Conservation (phyloP, 2,329 filamentous ascomycete genomes). For the Neurospora crassa region DNA sequence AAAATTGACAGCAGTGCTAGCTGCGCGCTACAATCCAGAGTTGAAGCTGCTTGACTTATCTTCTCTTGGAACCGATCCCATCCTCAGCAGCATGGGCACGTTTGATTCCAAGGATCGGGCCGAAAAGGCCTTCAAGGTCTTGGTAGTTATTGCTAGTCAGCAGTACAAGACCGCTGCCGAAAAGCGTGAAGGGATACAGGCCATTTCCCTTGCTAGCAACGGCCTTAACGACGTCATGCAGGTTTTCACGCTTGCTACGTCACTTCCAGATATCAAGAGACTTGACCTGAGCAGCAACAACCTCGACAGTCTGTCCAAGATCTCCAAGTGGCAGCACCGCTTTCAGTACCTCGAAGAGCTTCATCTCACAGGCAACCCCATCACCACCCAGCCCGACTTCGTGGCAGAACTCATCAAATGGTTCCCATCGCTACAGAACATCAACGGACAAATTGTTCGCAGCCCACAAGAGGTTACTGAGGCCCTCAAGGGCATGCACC, state of each 20-base stretch:
- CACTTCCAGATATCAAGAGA: constrained; percentile 78
- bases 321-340: constrained; percentile 70
- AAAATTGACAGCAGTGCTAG: constrained; percentile 62
- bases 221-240: constrained; percentile 61
- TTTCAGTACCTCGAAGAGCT: constrained; percentile 75
- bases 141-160: constrained; percentile 78
- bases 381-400: constrained; percentile 53
- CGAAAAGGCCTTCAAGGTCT: constrained; percentile 81
- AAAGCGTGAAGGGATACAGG: constrained; percentile 69
- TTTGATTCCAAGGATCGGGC: constrained; percentile 62
- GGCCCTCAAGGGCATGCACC: constrained; percentile 34
- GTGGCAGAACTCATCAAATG: constrained; percentile 63
- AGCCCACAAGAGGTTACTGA: constrained; percentile 59
- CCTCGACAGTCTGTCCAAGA: constrained; percentile 54
- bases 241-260: constrained; percentile 66
- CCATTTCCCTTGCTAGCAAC: constrained; percentile 75
- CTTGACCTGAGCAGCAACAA: constrained; percentile 83
- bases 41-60: constrained; percentile 77
- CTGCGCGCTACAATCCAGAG: constrained; percentile 60
- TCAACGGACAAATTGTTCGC: constrained; percentile 68
- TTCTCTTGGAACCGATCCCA: constrained; percentile 61
- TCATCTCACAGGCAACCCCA: constrained; percentile 67
- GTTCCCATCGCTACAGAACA: constrained; percentile 70
- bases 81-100: constrained; percentile 64
- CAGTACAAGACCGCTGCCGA: constrained; percentile 63